Evolutionary conservation across 1,284 basidiomycete species (phyloP).

Genomic region (Meira nashicola): DNA sequence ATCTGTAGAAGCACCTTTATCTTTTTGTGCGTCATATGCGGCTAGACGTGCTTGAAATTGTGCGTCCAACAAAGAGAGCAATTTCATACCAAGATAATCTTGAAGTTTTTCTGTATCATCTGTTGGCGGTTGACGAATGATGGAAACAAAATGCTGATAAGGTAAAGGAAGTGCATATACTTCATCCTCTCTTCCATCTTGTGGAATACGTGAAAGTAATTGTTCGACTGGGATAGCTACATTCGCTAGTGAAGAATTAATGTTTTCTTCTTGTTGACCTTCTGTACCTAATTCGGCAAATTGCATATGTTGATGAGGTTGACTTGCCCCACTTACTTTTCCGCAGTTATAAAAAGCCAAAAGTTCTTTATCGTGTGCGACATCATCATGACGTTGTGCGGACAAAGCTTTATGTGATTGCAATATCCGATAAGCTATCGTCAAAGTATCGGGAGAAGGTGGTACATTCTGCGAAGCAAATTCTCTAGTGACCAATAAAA

Average conservation of each 20-base stretch:
- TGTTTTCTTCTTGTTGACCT: constrained; percentile 13
- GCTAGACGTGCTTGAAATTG: constrained; percentile 36
- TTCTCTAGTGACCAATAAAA: constrained; percentile 42
- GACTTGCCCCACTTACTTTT: constrained; percentile 34
- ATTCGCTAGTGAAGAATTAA: constrained; percentile 20
- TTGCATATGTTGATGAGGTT: constrained; percentile 48
- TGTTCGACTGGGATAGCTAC: constrained; percentile 34
- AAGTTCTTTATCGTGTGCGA: constrained; percentile 19
- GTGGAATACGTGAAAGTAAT: constrained; percentile 36
- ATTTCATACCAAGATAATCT: constrained; percentile 35
- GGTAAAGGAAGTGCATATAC: constrained; percentile 42
- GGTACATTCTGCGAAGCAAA: constrained; percentile 44
- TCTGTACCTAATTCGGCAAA: constrained; percentile 32
- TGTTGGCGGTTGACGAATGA: constrained; percentile 24
- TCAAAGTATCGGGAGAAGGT: constrained; percentile 35
- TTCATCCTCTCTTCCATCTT: constrained; percentile 39
- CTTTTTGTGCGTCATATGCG: neutral
- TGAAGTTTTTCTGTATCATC: constrained; percentile 18
- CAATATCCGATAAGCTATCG: constrained; percentile 38
- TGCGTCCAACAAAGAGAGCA: constrained; percentile 40
- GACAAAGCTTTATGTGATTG: constrained; percentile 13
- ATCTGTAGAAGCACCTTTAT: neutral
- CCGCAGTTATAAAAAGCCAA: constrained; percentile 51
- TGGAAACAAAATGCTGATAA: constrained; percentile 49
- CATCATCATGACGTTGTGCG: neutral